Conservation (phyloP, 2,329 filamentous ascomycete species). For the Magnaporthales sp. region DNA sequence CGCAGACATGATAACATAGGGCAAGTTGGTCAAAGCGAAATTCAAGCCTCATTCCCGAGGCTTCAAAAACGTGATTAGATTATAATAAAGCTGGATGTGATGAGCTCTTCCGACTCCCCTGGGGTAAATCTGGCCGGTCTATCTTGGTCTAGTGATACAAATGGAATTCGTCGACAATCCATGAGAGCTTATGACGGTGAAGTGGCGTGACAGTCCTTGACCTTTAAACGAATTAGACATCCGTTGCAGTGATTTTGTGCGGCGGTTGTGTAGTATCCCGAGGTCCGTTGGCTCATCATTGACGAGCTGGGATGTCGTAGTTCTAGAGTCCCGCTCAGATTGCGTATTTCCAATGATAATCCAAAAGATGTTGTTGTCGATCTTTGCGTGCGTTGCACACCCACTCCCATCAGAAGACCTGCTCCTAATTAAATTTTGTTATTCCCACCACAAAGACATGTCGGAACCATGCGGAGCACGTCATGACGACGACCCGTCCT, state of each 20-base stretch:
- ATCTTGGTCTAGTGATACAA: background rate
- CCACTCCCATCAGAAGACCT: background rate
- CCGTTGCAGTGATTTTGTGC: background rate
- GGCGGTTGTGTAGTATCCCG: background rate
- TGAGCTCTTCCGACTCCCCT: background rate
- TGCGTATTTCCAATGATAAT: too few species aligned
- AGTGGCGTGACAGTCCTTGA: background rate
- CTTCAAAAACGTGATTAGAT: background rate
- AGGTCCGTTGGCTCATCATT: background rate
- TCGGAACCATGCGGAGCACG: background rate
- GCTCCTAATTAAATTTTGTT: background rate
- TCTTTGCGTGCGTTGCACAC: background rate
- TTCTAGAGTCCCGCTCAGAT: too few species aligned
- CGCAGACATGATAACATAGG: background rate
- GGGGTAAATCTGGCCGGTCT: background rate
- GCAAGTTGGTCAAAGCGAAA: too few species aligned
- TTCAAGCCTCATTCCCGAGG: background rate
- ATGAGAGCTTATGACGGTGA: background rate
- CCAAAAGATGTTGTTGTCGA: background rate
- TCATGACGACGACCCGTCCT: background rate
- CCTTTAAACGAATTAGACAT: too few species aligned
- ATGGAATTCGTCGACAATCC: background rate
- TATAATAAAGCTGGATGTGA: background rate
- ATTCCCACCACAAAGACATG: background rate
- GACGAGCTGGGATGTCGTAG: too few species aligned